phyloP scores from a whole-genome alignment of 176 grass and related monocot species.

The Paspalum notatum region DNA sequence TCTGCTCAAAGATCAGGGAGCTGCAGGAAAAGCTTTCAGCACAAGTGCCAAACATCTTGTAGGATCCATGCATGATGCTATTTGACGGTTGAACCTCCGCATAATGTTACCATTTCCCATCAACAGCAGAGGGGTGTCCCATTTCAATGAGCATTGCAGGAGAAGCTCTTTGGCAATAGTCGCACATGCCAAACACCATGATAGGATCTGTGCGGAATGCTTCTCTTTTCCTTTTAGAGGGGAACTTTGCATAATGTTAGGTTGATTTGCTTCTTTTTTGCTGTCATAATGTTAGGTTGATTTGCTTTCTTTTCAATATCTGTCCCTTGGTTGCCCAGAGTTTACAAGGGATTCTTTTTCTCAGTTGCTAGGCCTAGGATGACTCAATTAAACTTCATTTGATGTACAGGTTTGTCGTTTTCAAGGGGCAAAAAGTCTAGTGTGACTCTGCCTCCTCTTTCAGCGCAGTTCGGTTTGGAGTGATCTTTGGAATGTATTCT shows the following conservation, averaged over 20 bases:
- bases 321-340: conserved; percentile 12
- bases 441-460: not conserved
- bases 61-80: conserved; percentile 27
- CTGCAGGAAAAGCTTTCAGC: conserved; percentile 74
- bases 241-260: conserved; percentile 47
- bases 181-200: conserved; percentile 49
- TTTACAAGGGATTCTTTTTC: conserved; percentile 5
- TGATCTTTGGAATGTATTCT: conserved; percentile 21
- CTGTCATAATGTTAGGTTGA: conserved; percentile 36
- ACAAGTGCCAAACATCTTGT: conserved; percentile 84
- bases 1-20: conserved; percentile 84
- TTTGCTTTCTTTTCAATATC: conserved; percentile 40
- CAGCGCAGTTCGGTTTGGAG: not conserved
- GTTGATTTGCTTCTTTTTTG: conserved; percentile 40
- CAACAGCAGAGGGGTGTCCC: conserved; percentile 52
- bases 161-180: conserved; percentile 34
- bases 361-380: conserved; percentile 39
- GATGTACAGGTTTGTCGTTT: conserved; percentile 46
- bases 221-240: conserved; percentile 27
- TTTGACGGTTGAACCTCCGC: conserved; percentile 12
- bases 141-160: conserved; percentile 51
- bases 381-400: conserved; percentile 39
- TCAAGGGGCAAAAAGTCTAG: conserved; percentile 5
- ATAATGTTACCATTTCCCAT: conserved; percentile 38
- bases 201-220: conserved; percentile 44